A percentile compares a stretch with the other conserved stretches of the same genome.
Evolutionary conservation across 2,329 filamentous ascomycete genomes (phyloP).

Genomic region (Aureobasidium pullulans): DNA sequence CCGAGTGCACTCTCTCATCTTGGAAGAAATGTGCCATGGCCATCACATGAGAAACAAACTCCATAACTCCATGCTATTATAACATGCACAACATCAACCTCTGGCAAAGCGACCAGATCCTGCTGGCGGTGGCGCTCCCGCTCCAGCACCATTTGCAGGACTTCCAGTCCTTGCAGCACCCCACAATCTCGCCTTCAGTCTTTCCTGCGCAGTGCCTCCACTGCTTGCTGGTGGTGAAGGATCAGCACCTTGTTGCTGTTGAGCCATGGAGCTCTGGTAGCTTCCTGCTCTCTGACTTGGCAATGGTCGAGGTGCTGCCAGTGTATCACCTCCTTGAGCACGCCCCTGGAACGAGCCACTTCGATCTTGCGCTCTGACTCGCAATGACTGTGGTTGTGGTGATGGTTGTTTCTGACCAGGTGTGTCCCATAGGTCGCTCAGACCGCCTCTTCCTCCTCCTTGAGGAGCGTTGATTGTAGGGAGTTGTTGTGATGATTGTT

Average conservation of each 20-base stretch:
- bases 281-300: slow-evolving; percentile 68
- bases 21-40: neutral
- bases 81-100: neutral
- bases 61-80: neutral
- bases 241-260: slow-evolving; percentile 30
- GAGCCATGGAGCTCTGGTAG: slow-evolving; percentile 53
- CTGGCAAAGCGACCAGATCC: slow-evolving; percentile 9
- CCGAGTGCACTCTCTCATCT: neutral
- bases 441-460: slow-evolving; percentile 38
- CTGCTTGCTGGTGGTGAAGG: slow-evolving; percentile 31
- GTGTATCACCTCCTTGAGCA: neutral
- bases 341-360: slow-evolving; percentile 16
- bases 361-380: slow-evolving; percentile 26
- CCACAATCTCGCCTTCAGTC: slow-evolving; percentile 73
- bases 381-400: slow-evolving; percentile 19
- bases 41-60: neutral
- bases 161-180: slow-evolving; percentile 16
- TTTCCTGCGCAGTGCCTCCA: slow-evolving; percentile 64
- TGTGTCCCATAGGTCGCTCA: slow-evolving; percentile 55
- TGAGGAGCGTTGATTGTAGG: slow-evolving; percentile 23
- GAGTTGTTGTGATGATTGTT: slow-evolving; percentile 33
- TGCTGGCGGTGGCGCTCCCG: neutral
- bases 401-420: slow-evolving; percentile 34
- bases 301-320: slow-evolving; percentile 47
- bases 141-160: neutral